These are phyloP conservation scores for Chlamydomonas sp. DNA, from an alignment of 139 green algal species.

Conservation along the genomic window DNA sequence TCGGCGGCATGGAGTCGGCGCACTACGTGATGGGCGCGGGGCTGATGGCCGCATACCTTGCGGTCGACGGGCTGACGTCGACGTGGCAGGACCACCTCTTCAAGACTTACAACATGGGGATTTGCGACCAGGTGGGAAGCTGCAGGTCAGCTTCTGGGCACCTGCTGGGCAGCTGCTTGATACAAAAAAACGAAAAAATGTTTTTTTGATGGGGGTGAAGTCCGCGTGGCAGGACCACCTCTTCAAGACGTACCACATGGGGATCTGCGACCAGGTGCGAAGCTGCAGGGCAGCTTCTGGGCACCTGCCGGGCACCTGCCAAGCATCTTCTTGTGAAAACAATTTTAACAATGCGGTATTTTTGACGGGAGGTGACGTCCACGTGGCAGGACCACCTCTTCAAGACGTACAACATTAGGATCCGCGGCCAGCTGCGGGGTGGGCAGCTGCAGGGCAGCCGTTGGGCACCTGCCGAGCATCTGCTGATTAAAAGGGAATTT, in stretches of 20 bases:
- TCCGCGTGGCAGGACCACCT: neutral
- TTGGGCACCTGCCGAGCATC: neutral
- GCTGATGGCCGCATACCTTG: constrained; percentile 88
- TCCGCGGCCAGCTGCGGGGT: constrained; percentile 82
- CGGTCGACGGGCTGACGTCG: constrained; percentile 90
- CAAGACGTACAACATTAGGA: constrained; percentile 73
- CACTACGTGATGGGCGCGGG: constrained; percentile 38
- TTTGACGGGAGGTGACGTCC: constrained; percentile 92
- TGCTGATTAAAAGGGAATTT: no score
- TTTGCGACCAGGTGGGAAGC: constrained; percentile 71
- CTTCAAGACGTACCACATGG: neutral
- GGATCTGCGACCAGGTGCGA: no score
- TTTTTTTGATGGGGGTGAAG: neutral
- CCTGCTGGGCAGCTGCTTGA: no score
- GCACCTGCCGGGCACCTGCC: no score
- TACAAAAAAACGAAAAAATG: no score
- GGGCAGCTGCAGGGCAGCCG: neutral
- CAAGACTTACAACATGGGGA: constrained; percentile 73
- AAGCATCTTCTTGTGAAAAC: no score
- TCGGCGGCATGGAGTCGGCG: neutral
- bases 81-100: constrained; percentile 78
- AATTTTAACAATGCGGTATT: no score
- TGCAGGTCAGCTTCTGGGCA: neutral
- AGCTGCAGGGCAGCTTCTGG: no score
- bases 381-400: constrained; percentile 78